phyloP scores from a whole-genome alignment of 768 basidiomycete species.

The Psilocybe subaeruginosa region DNA sequence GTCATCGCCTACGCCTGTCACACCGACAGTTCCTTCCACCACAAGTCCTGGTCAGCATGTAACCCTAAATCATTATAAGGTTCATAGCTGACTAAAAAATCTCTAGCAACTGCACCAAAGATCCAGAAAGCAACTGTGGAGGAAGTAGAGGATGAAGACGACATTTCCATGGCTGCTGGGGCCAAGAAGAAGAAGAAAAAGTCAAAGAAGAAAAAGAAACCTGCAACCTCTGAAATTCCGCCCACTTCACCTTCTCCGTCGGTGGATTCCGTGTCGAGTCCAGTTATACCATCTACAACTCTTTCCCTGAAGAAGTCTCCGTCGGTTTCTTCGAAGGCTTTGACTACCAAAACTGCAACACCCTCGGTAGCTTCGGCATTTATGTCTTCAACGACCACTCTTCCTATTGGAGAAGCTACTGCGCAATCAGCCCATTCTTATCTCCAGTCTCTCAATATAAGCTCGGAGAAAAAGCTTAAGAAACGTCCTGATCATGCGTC shows the following conservation, averaged over 20 bases:
- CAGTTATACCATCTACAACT: constrained; percentile 18
- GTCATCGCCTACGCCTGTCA: constrained; percentile 16
- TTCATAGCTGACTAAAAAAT: not conserved
- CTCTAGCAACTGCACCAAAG: constrained; percentile 20
- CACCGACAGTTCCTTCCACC: not conserved
- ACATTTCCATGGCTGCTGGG: constrained; percentile 28
- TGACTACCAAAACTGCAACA: constrained; percentile 12
- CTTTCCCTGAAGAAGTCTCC: constrained; percentile 21
- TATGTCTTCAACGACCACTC: constrained; percentile 36
- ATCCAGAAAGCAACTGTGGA: constrained; percentile 61
- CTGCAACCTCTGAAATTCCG: constrained; percentile 26
- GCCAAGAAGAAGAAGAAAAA: constrained; percentile 76
- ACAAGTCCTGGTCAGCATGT: not conserved
- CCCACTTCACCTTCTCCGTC: constrained; percentile 23
- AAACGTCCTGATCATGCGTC: constrained; percentile 63
- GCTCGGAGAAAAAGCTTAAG: constrained; percentile 69
- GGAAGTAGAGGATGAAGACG: constrained; percentile 75
- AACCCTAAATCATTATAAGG: not conserved
- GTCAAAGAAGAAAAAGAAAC: constrained; percentile 70
- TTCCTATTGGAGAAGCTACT: constrained; percentile 43
- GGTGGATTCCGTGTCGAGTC: constrained; percentile 17
- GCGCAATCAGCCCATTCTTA: constrained; percentile 78
- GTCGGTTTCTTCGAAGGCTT: constrained; percentile 16
- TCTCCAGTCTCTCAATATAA: constrained; percentile 50
- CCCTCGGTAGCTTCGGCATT: constrained; percentile 19